Percentiles rank a stretch among this genome's conserved stretches.
These are phyloP conservation scores for Neltuma alba DNA, from an alignment of 306 rosid species.

Conservation along the genomic window DNA sequence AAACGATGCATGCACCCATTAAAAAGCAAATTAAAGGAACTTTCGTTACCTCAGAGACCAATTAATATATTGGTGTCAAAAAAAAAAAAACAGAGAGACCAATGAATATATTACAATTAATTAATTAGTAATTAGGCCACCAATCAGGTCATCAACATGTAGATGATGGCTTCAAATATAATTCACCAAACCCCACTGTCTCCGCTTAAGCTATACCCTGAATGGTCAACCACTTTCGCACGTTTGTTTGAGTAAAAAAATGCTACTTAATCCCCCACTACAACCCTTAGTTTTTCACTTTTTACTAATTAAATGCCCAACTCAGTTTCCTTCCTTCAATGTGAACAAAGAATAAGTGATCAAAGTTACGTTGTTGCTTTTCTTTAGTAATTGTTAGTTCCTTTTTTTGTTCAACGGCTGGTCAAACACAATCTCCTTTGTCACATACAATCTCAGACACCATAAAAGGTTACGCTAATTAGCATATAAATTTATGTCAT, in stretches of 20 bases:
- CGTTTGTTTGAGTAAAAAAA: too few species aligned
- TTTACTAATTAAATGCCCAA: too few species aligned
- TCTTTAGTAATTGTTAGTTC: background rate
- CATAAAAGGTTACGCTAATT: background rate
- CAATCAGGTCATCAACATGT: background rate
- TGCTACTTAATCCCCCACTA: too few species aligned
- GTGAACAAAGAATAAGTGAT: background rate
- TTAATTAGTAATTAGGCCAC: too few species aligned
- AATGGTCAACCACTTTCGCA: too few species aligned
- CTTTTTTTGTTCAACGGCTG: background rate
- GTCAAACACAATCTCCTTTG: background rate
- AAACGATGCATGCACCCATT: too few species aligned
- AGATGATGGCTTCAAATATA: background rate
- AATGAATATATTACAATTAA: too few species aligned
- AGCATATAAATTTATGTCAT: background rate
- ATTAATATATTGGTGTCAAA: too few species aligned
- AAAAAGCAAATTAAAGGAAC: background rate
- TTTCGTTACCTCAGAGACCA: background rate
- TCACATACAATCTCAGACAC: background rate
- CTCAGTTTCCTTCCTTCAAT: background rate
- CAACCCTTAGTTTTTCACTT: too few species aligned
- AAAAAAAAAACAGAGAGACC: too few species aligned
- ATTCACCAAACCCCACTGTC: background rate
- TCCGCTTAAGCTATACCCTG: too few species aligned
- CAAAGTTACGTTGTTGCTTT: background rate